Conservation (phyloP, 2,329 filamentous ascomycete species). For the Fusarium globosum region DNA sequence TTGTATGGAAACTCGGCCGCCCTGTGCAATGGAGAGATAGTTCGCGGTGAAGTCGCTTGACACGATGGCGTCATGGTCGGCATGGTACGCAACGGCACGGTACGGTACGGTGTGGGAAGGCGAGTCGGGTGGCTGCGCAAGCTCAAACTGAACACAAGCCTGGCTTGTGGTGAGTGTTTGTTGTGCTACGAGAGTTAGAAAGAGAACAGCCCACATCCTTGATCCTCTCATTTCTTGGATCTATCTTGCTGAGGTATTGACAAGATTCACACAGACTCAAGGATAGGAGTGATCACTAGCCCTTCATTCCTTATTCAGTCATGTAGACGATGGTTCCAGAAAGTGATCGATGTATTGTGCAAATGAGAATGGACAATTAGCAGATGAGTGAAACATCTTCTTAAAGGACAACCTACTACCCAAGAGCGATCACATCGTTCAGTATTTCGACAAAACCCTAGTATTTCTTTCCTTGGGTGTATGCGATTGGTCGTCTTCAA, state of each 20-base stretch:
- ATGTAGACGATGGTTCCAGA: neutral
- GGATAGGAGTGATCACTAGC: neutral
- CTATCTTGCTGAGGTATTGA: neutral
- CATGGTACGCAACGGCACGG: neutral
- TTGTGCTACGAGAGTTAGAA: neutral
- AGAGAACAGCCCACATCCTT: neutral
- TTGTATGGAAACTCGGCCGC: constrained; percentile 2
- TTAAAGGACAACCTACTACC: neutral
- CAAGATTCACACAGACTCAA: neutral
- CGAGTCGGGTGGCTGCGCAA: constrained; percentile 27
- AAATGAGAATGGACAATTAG: neutral
- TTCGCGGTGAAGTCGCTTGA: neutral
- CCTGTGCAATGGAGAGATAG: neutral
- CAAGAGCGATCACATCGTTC: neutral
- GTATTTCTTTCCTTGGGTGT: neutral
- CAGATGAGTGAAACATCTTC: neutral
- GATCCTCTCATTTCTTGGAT: neutral
- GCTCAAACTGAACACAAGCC: constrained; percentile 14
- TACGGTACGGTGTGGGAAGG: neutral
- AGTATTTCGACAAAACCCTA: neutral
- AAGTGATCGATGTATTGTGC: neutral
- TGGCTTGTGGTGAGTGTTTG: constrained; percentile 1
- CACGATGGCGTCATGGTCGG: neutral
- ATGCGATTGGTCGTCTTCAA: neutral
- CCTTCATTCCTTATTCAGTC: neutral